Evolutionary conservation across 179 eudicot species (phyloP), one percentile per base, ranked within the genome.

Genomic region (Gypsophila paniculata): DNA sequence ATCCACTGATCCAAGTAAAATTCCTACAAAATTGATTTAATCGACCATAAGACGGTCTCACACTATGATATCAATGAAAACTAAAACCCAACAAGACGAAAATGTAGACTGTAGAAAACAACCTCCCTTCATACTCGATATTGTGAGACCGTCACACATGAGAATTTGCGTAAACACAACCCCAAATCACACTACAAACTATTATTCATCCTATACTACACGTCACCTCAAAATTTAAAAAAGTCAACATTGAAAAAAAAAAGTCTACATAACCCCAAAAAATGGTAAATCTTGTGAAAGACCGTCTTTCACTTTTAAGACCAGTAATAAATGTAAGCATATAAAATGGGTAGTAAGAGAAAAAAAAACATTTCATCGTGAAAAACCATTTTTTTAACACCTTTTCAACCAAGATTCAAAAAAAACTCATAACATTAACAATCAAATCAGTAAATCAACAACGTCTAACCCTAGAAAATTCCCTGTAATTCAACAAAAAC

Each of bases 171-270:
- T 29, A 29, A 68, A 53, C n/a, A 26, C 46, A 65, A 18, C 7
- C 32, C 32, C 72, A 49, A 59, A 48, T 64, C 75, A 70, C 23
- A 79, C 32, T 18, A 3, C 39, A 52, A 52, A 42, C 52, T 52
- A 46, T 51, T 36, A 5, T 53, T 23, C 46, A 53, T 15, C 29
- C 39, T 53, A 34, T 66, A 25, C 72, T 12, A 51, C 14, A 68
- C 25, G 11, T 29, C 57, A 70, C 38, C 57, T 54, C 78, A 52
- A 6, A 54, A 54, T 60, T 74, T 53, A 2, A 54, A 25, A 68
- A 80, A 70, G 76, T 76, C 76, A 69, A 76, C 76, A 53, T 18
- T 26, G 46, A 62, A 26, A 21, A 75, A 75, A 39, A 71, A 46
- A 0, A 5, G 2, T 18, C 22, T 51, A 39, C 8, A 73, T 2